Conservation (phyloP, 2,329 filamentous ascomycete genomes). For the Fusarium mundagurra region DNA sequence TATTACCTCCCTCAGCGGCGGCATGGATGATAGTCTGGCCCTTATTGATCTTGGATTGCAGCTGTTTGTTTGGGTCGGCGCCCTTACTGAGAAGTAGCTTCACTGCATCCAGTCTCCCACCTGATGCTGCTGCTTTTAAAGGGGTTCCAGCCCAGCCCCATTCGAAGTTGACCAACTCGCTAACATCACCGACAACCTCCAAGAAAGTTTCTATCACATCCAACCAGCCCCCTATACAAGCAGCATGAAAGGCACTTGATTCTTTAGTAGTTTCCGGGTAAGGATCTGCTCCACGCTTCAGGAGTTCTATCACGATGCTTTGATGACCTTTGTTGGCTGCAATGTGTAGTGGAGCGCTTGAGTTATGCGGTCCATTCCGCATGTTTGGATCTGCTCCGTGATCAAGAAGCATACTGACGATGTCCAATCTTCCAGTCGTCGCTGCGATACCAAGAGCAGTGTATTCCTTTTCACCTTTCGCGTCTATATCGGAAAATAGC, state of each 20-base stretch:
- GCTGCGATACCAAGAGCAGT: conserved; percentile 27
- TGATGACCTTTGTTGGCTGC: background rate
- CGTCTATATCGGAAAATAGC: conserved; percentile 7
- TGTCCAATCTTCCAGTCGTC: conserved; percentile 7
- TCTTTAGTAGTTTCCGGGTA: conserved; percentile 10
- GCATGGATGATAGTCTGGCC: conserved; percentile 24
- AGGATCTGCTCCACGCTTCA: conserved; percentile 25
- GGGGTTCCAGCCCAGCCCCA: conserved; percentile 29
- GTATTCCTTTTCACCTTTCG: conserved; percentile 2
- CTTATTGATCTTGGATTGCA: conserved; percentile 16
- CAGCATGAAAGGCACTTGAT: conserved; percentile 20
- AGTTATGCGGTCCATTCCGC: conserved; percentile 5
- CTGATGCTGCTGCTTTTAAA: conserved; percentile 15
- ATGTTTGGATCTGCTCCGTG: conserved; percentile 35
- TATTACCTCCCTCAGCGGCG: conserved; percentile 23
- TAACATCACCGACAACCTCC: conserved; percentile 9
- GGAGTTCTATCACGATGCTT: conserved; percentile 17
- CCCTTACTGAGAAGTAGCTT: conserved; percentile 22
- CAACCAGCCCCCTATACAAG: conserved; percentile 11
- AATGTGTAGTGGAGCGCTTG: conserved; percentile 19
- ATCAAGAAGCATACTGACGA: conserved; percentile 27
- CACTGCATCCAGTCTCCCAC: conserved; percentile 9
- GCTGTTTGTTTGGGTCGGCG: conserved; percentile 16
- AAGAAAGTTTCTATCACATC: conserved; percentile 17
- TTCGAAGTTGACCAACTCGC: conserved; percentile 29